Evolutionary conservation across 257 asterid species (phyloP).

Genomic region (Plantago major): DNA sequence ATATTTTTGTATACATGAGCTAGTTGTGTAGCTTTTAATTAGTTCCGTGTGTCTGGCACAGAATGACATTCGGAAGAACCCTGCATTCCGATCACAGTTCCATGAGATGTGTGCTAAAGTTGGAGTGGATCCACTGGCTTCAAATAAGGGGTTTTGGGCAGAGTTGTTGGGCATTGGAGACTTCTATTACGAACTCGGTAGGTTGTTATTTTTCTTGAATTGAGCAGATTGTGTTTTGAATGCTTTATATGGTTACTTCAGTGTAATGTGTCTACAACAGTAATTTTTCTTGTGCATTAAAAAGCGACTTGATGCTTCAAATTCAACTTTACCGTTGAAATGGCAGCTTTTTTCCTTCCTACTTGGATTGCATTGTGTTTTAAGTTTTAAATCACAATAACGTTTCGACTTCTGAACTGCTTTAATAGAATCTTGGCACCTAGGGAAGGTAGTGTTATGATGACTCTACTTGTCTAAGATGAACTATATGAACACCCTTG

Average conservation of each 20-base stretch:
- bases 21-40: neutral
- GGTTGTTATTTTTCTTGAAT: slow-evolving; percentile 16
- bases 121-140: slow-evolving; percentile 98
- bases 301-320: no score
- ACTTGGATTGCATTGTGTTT: neutral
- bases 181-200: slow-evolving; percentile 97
- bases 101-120: slow-evolving; percentile 99
- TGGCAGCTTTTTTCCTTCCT: neutral
- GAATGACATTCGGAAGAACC: slow-evolving; percentile 97
- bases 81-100: slow-evolving; percentile 90
- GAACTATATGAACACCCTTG: neutral
- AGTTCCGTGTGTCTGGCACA: slow-evolving; percentile 26
- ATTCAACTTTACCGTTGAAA: neutral
- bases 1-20: neutral
- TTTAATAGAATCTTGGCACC: neutral
- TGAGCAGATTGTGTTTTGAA: no score
- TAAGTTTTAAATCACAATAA: neutral
- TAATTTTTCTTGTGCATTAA: no score
- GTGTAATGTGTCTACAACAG: no score
- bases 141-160: slow-evolving; percentile 99
- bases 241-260: no score
- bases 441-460: neutral
- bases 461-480: neutral
- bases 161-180: slow-evolving; percentile 96
- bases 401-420: neutral